Evolutionary conservation across 805 yeast species (phyloP).

Genomic region (Pichia californica): DNA sequence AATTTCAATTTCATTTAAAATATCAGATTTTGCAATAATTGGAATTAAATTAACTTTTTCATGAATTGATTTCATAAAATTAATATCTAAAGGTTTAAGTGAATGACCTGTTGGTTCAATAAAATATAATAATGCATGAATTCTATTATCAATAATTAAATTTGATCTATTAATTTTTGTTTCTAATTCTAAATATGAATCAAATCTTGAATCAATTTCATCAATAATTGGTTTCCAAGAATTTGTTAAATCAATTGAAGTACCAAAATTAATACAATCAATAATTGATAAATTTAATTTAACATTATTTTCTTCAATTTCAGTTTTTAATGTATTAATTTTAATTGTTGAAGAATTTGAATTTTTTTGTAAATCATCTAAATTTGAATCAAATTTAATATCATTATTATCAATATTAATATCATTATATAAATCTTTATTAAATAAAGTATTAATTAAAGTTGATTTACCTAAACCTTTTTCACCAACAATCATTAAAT

Average conservation of each 20-base stretch:
- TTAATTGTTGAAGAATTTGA: constrained; percentile 33
- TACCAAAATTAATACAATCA: constrained; percentile 94
- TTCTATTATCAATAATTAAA: constrained; percentile 66
- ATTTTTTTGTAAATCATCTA: constrained; percentile 33
- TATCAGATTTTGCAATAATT: constrained; percentile 90
- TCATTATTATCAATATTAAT: constrained; percentile 16
- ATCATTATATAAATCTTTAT: constrained; percentile 47
- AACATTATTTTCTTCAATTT: constrained; percentile 91
- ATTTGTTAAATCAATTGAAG: constrained; percentile 69
- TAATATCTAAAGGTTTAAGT: constrained; percentile 81
- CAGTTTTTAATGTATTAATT: constrained; percentile 56
- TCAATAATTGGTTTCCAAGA: constrained; percentile 89
- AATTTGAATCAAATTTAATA: constrained; percentile 12
- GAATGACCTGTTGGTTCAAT: constrained; percentile 97
- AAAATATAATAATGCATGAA: constrained; percentile 90
- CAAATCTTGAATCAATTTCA: constrained; percentile 81
- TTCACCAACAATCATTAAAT: constrained; percentile 87
- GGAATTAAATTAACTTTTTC: constrained; percentile 92
- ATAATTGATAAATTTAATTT: constrained; percentile 76
- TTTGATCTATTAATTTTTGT: constrained; percentile 70
- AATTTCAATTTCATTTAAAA: constrained; percentile 83
- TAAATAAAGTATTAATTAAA: constrained; percentile 83
- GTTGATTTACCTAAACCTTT: constrained; percentile 92
- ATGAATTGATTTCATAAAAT: constrained; percentile 80
- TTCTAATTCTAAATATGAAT: constrained; percentile 83